These are phyloP conservation scores for Termitomyces heimii DNA, from an alignment of 768 basidiomycete genomes.

Conservation along the genomic window DNA sequence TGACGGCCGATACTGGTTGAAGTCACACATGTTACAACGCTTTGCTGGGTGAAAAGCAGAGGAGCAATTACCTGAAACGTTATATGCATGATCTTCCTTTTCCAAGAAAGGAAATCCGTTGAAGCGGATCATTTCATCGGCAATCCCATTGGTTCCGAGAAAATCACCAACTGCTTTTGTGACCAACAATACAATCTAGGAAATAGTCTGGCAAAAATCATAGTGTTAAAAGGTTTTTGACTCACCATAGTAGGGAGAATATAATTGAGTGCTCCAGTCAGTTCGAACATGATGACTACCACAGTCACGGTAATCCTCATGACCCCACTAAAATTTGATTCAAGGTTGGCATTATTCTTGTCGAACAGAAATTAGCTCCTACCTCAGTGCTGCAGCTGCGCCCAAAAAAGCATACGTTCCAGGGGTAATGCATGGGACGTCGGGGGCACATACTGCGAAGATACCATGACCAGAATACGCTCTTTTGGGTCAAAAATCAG, in stretches of 20 bases:
- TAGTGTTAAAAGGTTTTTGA: background rate
- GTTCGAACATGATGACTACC: slow-evolving; percentile 98
- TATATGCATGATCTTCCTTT: slow-evolving; percentile 89
- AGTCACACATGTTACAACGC: background rate
- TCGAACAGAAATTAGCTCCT: background rate
- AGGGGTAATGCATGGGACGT: slow-evolving; percentile 95
- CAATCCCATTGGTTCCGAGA: slow-evolving; percentile 89
- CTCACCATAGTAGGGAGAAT: slow-evolving; percentile 95
- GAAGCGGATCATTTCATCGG: slow-evolving; percentile 95
- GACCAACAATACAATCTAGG: slow-evolving; percentile 89
- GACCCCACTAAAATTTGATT: slow-evolving; percentile 60
- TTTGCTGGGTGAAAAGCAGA: background rate
- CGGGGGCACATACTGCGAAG: slow-evolving; percentile 86
- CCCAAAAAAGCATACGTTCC: slow-evolving; percentile 98
- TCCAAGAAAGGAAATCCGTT: slow-evolving; percentile 97
- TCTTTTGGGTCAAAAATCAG: slow-evolving; percentile 31
- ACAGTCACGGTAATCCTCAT: slow-evolving; percentile 98
- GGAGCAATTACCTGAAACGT: slow-evolving; percentile 69
- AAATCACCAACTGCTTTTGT: slow-evolving; percentile 97
- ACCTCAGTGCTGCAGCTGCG: slow-evolving; percentile 94
- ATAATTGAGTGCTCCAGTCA: slow-evolving; percentile 95
- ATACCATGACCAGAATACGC: slow-evolving; percentile 80
- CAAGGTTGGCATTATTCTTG: background rate
- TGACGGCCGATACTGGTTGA: slow-evolving; percentile 74
- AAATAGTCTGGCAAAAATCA: slow-evolving; percentile 2